Percentiles rank a stretch among this genome's conserved stretches.
These are phyloP conservation scores for Cutaneotrichosporon sp. DNA, from an alignment of 1,284 basidiomycete species.

Conservation along the genomic window DNA sequence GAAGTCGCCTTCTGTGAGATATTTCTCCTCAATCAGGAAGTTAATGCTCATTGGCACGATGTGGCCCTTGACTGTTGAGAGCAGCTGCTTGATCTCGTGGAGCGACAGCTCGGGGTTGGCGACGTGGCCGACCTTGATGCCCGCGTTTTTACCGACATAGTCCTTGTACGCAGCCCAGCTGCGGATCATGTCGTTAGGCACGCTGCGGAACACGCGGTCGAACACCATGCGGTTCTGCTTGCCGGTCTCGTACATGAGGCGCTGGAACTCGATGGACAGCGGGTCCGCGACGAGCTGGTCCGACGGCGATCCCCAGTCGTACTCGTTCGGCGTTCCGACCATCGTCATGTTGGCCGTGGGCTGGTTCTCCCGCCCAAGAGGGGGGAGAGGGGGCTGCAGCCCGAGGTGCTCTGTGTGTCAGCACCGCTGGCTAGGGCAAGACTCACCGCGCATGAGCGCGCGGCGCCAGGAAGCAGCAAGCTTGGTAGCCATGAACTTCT, in stretches of 20 bases:
- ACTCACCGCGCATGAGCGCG: slow-evolving; percentile 47
- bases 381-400: slow-evolving; percentile 59
- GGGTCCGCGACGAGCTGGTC: slow-evolving; percentile 77
- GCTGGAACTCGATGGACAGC: slow-evolving; percentile 63
- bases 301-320: slow-evolving; percentile 63
- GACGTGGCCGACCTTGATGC: slow-evolving; percentile 71
- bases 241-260: slow-evolving; percentile 72
- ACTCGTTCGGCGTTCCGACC: slow-evolving; percentile 64
- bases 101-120: slow-evolving; percentile 64
- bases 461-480: slow-evolving; percentile 48
- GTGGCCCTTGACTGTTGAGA: slow-evolving; percentile 63
- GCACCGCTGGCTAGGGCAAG: slow-evolving; percentile 26
- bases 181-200: slow-evolving; percentile 77
- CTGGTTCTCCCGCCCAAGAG: slow-evolving; percentile 55
- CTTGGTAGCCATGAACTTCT: slow-evolving; percentile 54
- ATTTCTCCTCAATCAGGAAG: slow-evolving; percentile 43
- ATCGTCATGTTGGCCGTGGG: slow-evolving; percentile 69
- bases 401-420: slow-evolving; percentile 75
- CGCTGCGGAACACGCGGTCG: slow-evolving; percentile 48
- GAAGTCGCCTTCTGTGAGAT: slow-evolving; percentile 43
- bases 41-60: slow-evolving; percentile 57
- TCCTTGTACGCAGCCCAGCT: slow-evolving; percentile 77
- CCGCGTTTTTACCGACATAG: slow-evolving; percentile 46
- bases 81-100: slow-evolving; percentile 68
- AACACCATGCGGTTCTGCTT: slow-evolving; percentile 75